phyloP scores from a whole-genome alignment of 2,329 filamentous ascomycete species.

The Ramichloridium luteum region DNA sequence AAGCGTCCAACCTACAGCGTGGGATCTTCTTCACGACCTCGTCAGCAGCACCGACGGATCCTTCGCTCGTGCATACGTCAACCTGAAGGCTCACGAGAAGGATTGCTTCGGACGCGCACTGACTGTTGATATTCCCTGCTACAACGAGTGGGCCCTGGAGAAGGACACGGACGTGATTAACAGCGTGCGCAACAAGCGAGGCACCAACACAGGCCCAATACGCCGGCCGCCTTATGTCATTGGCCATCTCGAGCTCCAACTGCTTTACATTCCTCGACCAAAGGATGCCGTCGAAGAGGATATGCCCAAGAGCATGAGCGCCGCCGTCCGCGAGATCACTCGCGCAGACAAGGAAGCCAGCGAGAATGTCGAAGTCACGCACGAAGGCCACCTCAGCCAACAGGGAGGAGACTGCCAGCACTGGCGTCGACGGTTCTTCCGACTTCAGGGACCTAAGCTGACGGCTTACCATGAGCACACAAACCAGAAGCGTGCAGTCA shows the following conservation, averaged over 20 bases:
- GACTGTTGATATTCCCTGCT: slow-evolving; percentile 80
- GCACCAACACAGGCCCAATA: slow-evolving; percentile 45
- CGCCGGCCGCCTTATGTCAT: slow-evolving; percentile 86
- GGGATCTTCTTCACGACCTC: slow-evolving; percentile 75
- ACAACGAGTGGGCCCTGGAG: slow-evolving; percentile 97
- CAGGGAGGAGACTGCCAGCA: slow-evolving; percentile 98
- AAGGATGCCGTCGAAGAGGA: slow-evolving; percentile 80
- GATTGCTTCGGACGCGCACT: slow-evolving; percentile 80
- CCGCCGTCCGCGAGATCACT: slow-evolving; percentile 83
- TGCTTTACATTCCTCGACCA: slow-evolving; percentile 88
- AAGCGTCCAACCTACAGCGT: slow-evolving; percentile 56
- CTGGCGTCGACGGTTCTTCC: slow-evolving; percentile 97
- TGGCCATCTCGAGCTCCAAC: slow-evolving; percentile 84
- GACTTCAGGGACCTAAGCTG: slow-evolving; percentile 76
- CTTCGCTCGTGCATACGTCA: slow-evolving; percentile 87
- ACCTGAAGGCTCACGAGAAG: slow-evolving; percentile 81
- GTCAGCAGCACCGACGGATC: slow-evolving; percentile 80
- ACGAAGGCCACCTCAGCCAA: slow-evolving; percentile 84
- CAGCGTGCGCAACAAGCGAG: slow-evolving; percentile 81
- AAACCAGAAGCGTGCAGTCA: slow-evolving; percentile 86
- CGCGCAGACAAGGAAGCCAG: slow-evolving; percentile 50
- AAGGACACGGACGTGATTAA: slow-evolving; percentile 58
- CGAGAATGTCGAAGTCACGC: slow-evolving; percentile 58
- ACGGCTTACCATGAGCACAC: slow-evolving; percentile 95
- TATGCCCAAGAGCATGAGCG: slow-evolving; percentile 99